Evolutionary conservation across 768 basidiomycete genomes (phyloP).

Genomic region (Panaeolus cyanescens): DNA sequence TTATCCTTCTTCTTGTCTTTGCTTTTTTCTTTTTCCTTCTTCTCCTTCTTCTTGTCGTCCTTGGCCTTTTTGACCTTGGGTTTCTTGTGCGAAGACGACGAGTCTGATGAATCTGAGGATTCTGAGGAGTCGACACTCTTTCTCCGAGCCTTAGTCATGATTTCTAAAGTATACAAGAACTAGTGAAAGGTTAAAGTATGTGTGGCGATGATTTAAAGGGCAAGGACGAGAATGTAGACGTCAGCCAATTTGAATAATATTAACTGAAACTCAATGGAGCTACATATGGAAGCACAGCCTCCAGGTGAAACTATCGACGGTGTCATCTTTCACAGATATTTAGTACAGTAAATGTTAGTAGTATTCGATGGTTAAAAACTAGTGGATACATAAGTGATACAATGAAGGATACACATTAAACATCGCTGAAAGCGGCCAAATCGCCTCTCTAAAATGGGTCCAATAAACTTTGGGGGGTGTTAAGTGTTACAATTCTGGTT

Average conservation of each 20-base stretch:
- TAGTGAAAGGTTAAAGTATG: neutral
- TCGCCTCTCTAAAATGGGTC: no score
- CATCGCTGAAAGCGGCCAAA: neutral
- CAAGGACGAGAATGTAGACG: neutral
- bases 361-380: neutral
- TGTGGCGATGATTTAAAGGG: neutral
- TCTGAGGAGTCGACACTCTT: slow-evolving; percentile 31
- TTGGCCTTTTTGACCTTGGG: slow-evolving; percentile 22
- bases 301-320: neutral
- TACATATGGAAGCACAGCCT: no score
- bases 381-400: neutral
- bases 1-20: slow-evolving; percentile 26
- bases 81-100: slow-evolving; percentile 11
- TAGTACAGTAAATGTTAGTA: neutral
- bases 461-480: no score
- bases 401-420: neutral
- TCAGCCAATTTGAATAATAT: no score
- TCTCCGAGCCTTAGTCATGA: slow-evolving; percentile 20
- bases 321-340: neutral
- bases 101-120: slow-evolving; percentile 24
- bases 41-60: slow-evolving; percentile 27
- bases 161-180: neutral
- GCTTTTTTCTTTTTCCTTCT: slow-evolving; percentile 25
- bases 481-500: neutral
- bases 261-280: no score